These are phyloP conservation scores for Senecio squalidus DNA, from an alignment of 140 eudicot species.

Conservation along the genomic window DNA sequence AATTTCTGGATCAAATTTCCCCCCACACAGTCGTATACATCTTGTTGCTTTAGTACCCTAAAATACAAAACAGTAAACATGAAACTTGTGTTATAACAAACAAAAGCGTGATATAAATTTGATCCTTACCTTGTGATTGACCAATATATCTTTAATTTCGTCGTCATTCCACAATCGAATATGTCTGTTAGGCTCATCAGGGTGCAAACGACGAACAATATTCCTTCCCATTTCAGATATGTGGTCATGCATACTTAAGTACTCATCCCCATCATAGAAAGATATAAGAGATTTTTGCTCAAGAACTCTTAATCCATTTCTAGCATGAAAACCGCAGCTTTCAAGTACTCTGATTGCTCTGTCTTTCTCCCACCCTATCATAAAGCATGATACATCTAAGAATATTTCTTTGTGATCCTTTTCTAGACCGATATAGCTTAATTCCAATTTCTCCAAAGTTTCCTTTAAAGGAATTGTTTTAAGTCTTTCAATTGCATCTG, in stretches of 20 bases:
- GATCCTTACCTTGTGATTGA: slow-evolving; percentile 9
- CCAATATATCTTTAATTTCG: slow-evolving; percentile 8
- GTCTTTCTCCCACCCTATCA: slow-evolving; percentile 1
- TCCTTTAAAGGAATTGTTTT: slow-evolving; percentile 4
- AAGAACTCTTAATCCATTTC: slow-evolving; percentile 20
- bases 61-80: neutral
- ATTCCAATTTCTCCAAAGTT: slow-evolving; percentile 1
- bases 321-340: slow-evolving; percentile 18
- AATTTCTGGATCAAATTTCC: neutral
- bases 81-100: neutral
- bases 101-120: neutral
- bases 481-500: neutral
- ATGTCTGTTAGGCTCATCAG: slow-evolving; percentile 3
- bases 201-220: slow-evolving; percentile 19
- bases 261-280: neutral
- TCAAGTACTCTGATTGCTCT: slow-evolving; percentile 3
- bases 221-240: slow-evolving; percentile 29
- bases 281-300: slow-evolving; percentile 18
- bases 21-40: neutral
- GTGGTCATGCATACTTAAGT: slow-evolving; percentile 27
- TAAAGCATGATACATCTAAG: slow-evolving; percentile 22
- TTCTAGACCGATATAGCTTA: slow-evolving; percentile 14
- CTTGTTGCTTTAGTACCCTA: slow-evolving; percentile 4
- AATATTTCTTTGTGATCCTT: slow-evolving; percentile 14
- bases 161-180: slow-evolving; percentile 21